These are phyloP conservation scores for Amaranthus cruentus DNA, from an alignment of 148 eudicot genomes.

Conservation along the genomic window DNA sequence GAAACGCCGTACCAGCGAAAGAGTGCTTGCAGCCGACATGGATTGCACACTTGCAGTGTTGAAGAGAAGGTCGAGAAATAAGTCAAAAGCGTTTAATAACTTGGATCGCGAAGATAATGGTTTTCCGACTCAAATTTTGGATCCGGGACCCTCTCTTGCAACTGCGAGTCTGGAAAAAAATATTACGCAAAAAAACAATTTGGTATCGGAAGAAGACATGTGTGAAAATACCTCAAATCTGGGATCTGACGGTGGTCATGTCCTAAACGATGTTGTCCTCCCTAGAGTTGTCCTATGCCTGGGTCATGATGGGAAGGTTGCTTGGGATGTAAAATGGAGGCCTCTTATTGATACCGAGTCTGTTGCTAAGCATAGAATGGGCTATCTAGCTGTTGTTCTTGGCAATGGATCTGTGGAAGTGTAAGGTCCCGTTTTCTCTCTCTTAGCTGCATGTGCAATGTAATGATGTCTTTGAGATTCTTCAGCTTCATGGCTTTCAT, in stretches of 20 bases:
- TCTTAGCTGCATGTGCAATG: not conserved
- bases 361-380: constrained; percentile 54
- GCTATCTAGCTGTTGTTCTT: constrained; percentile 93
- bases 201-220: constrained; percentile 12
- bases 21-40: constrained; percentile 16
- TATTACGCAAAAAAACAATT: constrained; percentile 20
- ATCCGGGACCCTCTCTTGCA: constrained; percentile 20
- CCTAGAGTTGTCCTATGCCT: constrained; percentile 79
- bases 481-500: not conserved
- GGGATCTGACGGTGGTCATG: constrained; percentile 20
- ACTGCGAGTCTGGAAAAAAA: constrained; percentile 13
- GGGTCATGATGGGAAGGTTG: constrained; percentile 95
- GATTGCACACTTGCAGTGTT: constrained; percentile 29
- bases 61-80: constrained; percentile 26
- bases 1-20: constrained; percentile 18
- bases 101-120: constrained; percentile 16
- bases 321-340: constrained; percentile 94
- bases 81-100: constrained; percentile 17
- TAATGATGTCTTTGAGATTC: not conserved
- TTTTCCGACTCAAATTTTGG: constrained; percentile 19
- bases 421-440: constrained; percentile 41
- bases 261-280: constrained; percentile 43
- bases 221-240: constrained; percentile 19
- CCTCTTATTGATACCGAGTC: constrained; percentile 40
- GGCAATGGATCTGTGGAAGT: constrained; percentile 95